Evolutionary conservation across 257 asterid species (phyloP).

Genomic region (Plantago elongata): DNA sequence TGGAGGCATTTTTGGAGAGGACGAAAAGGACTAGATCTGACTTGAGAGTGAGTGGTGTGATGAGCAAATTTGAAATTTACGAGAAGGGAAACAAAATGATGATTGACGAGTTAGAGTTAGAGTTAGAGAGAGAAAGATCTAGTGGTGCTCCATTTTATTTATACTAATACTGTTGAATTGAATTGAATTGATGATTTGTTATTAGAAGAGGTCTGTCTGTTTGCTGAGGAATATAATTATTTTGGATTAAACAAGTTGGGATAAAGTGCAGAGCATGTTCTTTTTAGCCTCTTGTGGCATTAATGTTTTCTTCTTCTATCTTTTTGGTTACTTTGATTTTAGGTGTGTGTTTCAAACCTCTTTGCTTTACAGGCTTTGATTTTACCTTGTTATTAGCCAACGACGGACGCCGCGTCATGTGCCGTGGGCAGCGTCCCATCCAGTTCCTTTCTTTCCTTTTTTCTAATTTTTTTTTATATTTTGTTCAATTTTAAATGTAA

Average conservation of each 20-base stretch:
- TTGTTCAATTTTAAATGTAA: too few species aligned
- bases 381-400: too few species aligned
- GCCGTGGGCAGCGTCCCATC: too few species aligned
- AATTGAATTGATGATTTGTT: too few species aligned
- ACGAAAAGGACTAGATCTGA: slow-evolving; percentile 24
- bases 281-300: background rate
- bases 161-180: too few species aligned
- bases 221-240: slow-evolving; percentile 6
- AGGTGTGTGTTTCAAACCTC: background rate
- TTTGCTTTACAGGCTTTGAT: too few species aligned
- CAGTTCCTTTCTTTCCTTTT: too few species aligned
- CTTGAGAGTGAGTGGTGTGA: slow-evolving; percentile 15
- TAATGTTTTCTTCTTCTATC: background rate
- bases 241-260: slow-evolving; percentile 4
- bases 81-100: slow-evolving; percentile 8
- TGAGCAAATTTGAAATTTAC: slow-evolving; percentile 35
- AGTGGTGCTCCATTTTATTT: too few species aligned
- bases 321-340: background rate
- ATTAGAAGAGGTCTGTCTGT: background rate
- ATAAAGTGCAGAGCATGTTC: slow-evolving; percentile 1
- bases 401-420: too few species aligned
- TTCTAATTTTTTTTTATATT: too few species aligned
- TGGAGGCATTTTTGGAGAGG: slow-evolving; percentile 43
- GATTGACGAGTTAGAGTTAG: too few species aligned
- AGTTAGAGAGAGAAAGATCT: slow-evolving; percentile 10